A percentile compares a stretch with the other conserved stretches of the same genome.
phyloP scores from a whole-genome alignment of 1,284 basidiomycete genomes.

The Leccinum holopus region DNA sequence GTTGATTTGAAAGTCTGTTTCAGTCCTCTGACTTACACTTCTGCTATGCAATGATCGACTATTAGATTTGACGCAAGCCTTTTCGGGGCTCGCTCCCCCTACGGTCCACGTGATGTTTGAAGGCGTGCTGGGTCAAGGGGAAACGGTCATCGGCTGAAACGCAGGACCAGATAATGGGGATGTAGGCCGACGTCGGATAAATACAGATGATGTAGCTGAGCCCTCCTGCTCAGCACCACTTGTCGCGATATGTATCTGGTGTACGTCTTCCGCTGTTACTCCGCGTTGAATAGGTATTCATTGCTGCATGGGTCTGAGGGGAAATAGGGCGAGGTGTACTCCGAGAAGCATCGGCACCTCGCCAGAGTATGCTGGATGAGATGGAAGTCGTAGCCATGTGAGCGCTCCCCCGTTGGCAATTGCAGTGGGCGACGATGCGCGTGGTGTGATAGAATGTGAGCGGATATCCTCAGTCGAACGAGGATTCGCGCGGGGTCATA shows the following conservation, averaged over 20 bases:
- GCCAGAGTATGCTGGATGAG: slow-evolving; percentile 43
- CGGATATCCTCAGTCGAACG: slow-evolving; percentile 67
- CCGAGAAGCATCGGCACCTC: slow-evolving; percentile 54
- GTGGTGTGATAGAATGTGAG: slow-evolving; percentile 75
- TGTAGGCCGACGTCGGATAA: slow-evolving; percentile 57
- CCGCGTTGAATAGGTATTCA: slow-evolving; percentile 55
- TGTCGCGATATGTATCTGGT: slow-evolving; percentile 49
- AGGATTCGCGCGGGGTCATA: slow-evolving; percentile 71
- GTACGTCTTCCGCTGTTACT: slow-evolving; percentile 61
- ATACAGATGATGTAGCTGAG: slow-evolving; percentile 47
- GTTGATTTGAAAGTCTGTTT: slow-evolving; percentile 40
- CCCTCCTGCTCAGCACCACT: slow-evolving; percentile 47
- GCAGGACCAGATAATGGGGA: slow-evolving; percentile 62
- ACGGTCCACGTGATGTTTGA: slow-evolving; percentile 68
- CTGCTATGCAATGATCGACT: slow-evolving; percentile 48
- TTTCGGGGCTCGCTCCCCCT: slow-evolving; percentile 34
- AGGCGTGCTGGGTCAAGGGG: slow-evolving; percentile 67
- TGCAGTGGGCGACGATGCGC: slow-evolving; percentile 63
- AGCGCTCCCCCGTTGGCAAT: slow-evolving; percentile 32
- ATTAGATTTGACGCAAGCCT: slow-evolving; percentile 31
- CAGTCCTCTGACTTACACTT: slow-evolving; percentile 58
- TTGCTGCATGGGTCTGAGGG: slow-evolving; percentile 42
- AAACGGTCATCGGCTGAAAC: slow-evolving; percentile 58
- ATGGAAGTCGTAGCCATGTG: slow-evolving; percentile 35
- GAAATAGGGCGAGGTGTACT: slow-evolving; percentile 47